phyloP scores from a whole-genome alignment of 176 grass and related monocot genomes.

The Dendrocalamus sinicus region DNA sequence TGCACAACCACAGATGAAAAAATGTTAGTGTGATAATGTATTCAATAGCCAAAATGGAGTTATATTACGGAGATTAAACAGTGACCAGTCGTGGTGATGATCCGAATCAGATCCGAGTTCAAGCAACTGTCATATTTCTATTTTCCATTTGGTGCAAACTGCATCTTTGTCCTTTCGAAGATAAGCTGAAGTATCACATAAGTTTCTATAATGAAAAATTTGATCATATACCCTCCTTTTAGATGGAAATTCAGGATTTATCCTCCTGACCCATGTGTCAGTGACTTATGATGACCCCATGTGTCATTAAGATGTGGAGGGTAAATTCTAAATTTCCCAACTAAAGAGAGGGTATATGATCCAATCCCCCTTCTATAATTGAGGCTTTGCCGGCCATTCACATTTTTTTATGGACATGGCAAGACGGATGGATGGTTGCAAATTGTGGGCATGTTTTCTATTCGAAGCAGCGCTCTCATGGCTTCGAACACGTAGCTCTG shows the following conservation, averaged over 20 bases:
- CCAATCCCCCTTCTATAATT: no score
- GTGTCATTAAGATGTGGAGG: no score
- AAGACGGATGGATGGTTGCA: not conserved
- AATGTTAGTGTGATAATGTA: not conserved
- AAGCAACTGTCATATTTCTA: not conserved
- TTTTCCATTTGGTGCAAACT: not conserved
- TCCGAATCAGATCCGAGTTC: constrained; percentile 23
- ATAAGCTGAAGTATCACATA: not conserved
- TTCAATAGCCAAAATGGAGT: not conserved
- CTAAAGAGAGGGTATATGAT: no score
- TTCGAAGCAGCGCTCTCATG: not conserved
- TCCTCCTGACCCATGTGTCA: no score
- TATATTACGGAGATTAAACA: not conserved
- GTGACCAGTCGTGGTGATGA: constrained; percentile 21
- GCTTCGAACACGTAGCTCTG: not conserved
- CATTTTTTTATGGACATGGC: not conserved
- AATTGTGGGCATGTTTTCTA: not conserved
- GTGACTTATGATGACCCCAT: no score
- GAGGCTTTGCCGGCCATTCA: not conserved
- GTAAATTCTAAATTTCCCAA: no score
- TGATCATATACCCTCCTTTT: no score
- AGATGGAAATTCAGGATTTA: no score
- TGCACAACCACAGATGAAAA: not conserved
- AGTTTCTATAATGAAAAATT: constrained; percentile 25
- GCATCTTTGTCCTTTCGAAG: not conserved